Percentiles rank a stretch among this genome's conserved stretches.
These are phyloP conservation scores for Plasmodium yoelii DNA, from an alignment of 169 alveolate species.

Conservation along the genomic window DNA sequence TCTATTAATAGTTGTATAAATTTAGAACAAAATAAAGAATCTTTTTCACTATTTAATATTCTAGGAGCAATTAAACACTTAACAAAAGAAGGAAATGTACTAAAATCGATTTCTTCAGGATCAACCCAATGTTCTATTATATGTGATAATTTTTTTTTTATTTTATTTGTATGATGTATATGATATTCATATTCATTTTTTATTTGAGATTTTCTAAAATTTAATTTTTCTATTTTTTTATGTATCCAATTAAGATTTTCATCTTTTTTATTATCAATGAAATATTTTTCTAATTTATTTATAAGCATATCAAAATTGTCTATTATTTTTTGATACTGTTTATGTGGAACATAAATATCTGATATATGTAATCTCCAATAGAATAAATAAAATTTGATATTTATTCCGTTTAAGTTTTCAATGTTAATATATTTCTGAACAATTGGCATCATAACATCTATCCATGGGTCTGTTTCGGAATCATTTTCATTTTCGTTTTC, in stretches of 20 bases:
- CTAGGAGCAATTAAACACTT: conserved; percentile 64
- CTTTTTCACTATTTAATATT: conserved; percentile 66
- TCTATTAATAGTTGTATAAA: conserved; percentile 37
- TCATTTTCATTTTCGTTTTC: too few relatives aligned
- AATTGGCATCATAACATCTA: conserved; percentile 12
- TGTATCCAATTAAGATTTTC: conserved; percentile 44
- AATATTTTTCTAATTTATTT: conserved; percentile 50
- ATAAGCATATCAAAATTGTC: conserved; percentile 44
- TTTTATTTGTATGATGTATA: conserved; percentile 42
- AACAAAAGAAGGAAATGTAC: conserved; percentile 29
- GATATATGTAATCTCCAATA: conserved; percentile 63
- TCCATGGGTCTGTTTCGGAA: conserved; percentile 28
- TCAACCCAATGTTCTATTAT: conserved; percentile 61
- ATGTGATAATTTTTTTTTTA: conserved; percentile 29
- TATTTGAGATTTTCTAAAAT: conserved; percentile 12
- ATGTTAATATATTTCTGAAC: conserved; percentile 20
- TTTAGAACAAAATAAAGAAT: conserved; percentile 50
- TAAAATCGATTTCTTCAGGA: conserved; percentile 46
- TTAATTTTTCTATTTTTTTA: conserved; percentile 24
- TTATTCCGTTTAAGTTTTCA: conserved; percentile 55
- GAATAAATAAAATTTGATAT: conserved; percentile 36
- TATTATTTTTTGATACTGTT: conserved; percentile 33
- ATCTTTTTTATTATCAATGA: conserved; percentile 46
- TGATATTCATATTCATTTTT: conserved; percentile 55
- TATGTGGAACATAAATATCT: conserved; percentile 62